Evolutionary conservation across 768 basidiomycete genomes (phyloP), one percentile per base, ranked within the genome.

Genomic region (Russula olivacea): DNA sequence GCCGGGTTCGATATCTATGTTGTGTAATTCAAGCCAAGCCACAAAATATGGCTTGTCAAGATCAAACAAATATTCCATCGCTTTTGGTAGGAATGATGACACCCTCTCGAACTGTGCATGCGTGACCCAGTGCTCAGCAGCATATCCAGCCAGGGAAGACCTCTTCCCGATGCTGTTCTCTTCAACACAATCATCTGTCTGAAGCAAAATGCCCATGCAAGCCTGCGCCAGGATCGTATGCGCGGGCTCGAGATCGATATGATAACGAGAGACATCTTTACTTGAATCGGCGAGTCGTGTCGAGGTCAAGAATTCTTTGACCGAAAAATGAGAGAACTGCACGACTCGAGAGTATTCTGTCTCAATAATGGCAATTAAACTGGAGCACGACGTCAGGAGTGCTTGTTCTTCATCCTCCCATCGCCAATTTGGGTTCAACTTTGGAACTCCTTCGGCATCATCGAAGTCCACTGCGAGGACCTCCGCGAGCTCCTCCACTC

Each of bases 291-390:
- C 17, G 23, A 61, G 60, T 3, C 53, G 34, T 48, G 45, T 2
- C 7, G 53, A 61, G 0, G 45, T 55, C 12, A 61, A 28, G 15
- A 48, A 61, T 19, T 61, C 53, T 30, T 61, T 54, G 12, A 61
- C 45, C 3, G 60, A 48, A 1, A 61, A 36, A 6, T 61, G 60
- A 3, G 60, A 54, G 25, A 61, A 55, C 21, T 61, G 53, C 11
- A 51, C 53, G 0, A 61, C 25, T 4, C 53, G 60, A 6, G 34
- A 55, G 23, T 36, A 2, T 1, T 19, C 25, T 0, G 4, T 15
- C 28, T 53, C 21, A 21, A 53, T 30, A 2, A 53, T 45, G 10
- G 23, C 3, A 40, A 60, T 40, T 28, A 55, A 32, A 48, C 45
- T 55, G 7, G 53, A 48, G 28, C 53, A 60, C 11, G 41, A 32